phyloP scores from a whole-genome alignment of 768 basidiomycete species.

The Cantharellus anzutake region DNA sequence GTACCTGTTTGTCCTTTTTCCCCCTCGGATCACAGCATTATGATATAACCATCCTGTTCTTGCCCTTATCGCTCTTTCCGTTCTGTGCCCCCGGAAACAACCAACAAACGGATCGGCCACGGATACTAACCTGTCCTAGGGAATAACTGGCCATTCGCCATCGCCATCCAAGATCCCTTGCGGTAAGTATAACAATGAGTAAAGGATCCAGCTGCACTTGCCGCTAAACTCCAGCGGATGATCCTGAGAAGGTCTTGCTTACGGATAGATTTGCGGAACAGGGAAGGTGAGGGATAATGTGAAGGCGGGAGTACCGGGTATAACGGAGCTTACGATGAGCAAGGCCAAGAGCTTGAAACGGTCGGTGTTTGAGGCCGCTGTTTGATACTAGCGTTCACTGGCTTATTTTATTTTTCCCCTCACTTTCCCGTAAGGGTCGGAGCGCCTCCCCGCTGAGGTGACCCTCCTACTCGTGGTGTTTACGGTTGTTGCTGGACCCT shows the following conservation, averaged over 20 bases:
- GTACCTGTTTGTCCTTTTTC: constrained; percentile 30
- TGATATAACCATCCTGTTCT: background rate
- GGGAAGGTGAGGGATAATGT: constrained; percentile 93
- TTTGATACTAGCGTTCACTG: too few species aligned
- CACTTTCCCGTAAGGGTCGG: too few species aligned
- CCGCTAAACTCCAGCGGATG: constrained; percentile 81
- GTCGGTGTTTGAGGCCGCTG: constrained; percentile 92
- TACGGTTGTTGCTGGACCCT: too few species aligned
- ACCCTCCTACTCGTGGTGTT: too few species aligned
- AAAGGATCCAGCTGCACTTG: constrained; percentile 90
- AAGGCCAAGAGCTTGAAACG: constrained; percentile 95
- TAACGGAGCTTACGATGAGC: constrained; percentile 91
- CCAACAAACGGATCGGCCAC: constrained; percentile 99
- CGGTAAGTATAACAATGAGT: constrained; percentile 94
- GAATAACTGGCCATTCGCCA: constrained; percentile 89
- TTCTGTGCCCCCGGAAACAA: constrained; percentile 90
- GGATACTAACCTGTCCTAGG: too few species aligned
- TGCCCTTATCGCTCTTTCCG: background rate
- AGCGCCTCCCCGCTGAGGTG: too few species aligned
- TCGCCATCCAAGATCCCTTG: constrained; percentile 88
- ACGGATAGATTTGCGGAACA: constrained; percentile 92
- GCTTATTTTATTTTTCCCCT: too few species aligned
- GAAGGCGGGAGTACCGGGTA: constrained; percentile 77
- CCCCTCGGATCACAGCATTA: too few species aligned
- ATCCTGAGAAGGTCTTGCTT: constrained; percentile 83